Evolutionary conservation across 495 filamentous ascomycete species (phyloP).

Genomic region (Xylaria intraflava): DNA sequence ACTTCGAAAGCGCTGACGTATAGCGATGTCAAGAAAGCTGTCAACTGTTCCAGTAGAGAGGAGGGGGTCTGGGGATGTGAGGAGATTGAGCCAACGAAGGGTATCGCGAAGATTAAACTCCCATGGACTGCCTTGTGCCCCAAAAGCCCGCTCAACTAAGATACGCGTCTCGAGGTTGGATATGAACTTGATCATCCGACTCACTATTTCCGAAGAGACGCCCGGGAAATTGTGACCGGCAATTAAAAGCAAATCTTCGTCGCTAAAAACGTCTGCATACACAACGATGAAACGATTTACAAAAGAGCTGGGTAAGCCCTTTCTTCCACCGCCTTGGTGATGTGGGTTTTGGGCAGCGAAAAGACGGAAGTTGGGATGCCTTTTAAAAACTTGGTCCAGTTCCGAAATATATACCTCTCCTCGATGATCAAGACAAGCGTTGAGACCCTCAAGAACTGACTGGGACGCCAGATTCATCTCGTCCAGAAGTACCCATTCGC

Average conservation of each 20-base stretch:
- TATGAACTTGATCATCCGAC: conserved; percentile 72
- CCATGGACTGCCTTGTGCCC: conserved; percentile 83
- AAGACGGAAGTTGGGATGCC: conserved; percentile 80
- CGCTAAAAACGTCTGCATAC: conserved; percentile 80
- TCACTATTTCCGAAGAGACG: conserved; percentile 48
- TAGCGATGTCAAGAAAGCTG: conserved; percentile 74
- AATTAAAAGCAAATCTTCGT: conserved; percentile 75
- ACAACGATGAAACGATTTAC: conserved; percentile 98
- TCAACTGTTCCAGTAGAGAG: conserved; percentile 46
- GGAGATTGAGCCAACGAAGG: conserved; percentile 77
- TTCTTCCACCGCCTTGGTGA: conserved; percentile 91
- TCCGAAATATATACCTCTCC: conserved; percentile 95
- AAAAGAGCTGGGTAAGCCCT: conserved; percentile 91
- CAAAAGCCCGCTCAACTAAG: conserved; percentile 57
- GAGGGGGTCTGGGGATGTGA: conserved; percentile 50
- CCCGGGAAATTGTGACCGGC: conserved; percentile 67
- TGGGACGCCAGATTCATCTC: conserved; percentile 99
- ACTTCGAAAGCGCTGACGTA: conserved; percentile 81
- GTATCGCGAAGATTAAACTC: conserved; percentile 96
- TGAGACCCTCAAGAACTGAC: conserved; percentile 92
- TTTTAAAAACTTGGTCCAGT: conserved; percentile 83
- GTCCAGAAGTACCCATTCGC: conserved; percentile 92
- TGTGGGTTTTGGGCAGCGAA: conserved; percentile 98
- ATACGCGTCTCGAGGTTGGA: conserved; percentile 66
- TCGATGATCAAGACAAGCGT: conserved; percentile 94